Evolutionary conservation across 2,329 filamentous ascomycete species (phyloP).

Genomic region (Talaromyces atroroseus): DNA sequence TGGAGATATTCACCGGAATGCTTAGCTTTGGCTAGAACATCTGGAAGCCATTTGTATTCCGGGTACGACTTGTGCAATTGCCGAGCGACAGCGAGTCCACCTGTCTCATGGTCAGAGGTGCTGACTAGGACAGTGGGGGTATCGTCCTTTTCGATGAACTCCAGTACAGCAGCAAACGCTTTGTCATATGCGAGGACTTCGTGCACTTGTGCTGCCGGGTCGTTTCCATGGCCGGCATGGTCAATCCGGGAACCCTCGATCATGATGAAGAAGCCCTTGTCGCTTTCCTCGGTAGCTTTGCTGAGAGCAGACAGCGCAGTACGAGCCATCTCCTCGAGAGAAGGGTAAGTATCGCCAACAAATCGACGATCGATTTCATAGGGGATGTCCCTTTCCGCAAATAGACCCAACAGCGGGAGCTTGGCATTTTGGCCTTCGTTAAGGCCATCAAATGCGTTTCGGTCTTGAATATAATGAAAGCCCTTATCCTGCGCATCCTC

Average conservation of each 20-base stretch:
- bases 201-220: constrained; percentile 76
- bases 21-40: constrained; percentile 73
- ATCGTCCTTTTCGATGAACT: constrained; percentile 72
- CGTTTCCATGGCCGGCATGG: constrained; percentile 83
- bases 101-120: constrained; percentile 95
- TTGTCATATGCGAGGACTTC: constrained; percentile 95
- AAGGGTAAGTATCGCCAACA: constrained; percentile 75
- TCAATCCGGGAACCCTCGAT: constrained; percentile 96
- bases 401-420: constrained; percentile 81
- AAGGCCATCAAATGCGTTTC: constrained; percentile 70
- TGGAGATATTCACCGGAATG: constrained; percentile 67
- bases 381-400: constrained; percentile 76
- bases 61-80: constrained; percentile 62
- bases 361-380: constrained; percentile 87
- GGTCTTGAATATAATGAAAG: constrained; percentile 71
- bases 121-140: constrained; percentile 72
- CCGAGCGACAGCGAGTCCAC: constrained; percentile 74
- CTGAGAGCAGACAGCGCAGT: constrained; percentile 75
- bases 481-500: constrained; percentile 68
- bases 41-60: constrained; percentile 74
- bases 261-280: constrained; percentile 97
- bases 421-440: constrained; percentile 60
- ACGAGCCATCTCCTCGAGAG: constrained; percentile 82
- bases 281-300: constrained; percentile 72
- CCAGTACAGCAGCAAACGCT: constrained; percentile 73